Conservation (phyloP, 139 green algal species). For the Tetradesmus lagerheimii region DNA sequence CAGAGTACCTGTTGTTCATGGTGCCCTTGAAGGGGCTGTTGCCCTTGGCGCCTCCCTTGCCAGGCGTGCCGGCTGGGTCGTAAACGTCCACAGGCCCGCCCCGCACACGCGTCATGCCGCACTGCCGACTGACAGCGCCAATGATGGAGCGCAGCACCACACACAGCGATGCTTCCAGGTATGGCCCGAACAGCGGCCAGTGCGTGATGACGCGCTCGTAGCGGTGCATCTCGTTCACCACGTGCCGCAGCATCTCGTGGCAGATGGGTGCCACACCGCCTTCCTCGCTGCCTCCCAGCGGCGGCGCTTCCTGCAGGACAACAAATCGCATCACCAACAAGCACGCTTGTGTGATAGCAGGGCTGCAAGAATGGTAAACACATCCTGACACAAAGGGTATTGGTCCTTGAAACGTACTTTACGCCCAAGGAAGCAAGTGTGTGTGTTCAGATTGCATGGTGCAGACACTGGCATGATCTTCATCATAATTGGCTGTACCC, state of each 20-base stretch:
- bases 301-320: slow-evolving; percentile 22
- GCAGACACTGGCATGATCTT: no score
- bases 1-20: neutral
- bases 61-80: neutral
- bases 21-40: slow-evolving; percentile 25
- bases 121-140: slow-evolving; percentile 54
- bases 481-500: no score
- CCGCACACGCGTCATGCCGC: slow-evolving; percentile 47
- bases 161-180: slow-evolving; percentile 64
- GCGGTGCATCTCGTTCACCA: slow-evolving; percentile 51
- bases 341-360: neutral
- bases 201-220: slow-evolving; percentile 63
- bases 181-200: slow-evolving; percentile 62
- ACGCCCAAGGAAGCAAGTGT: no score
- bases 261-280: slow-evolving; percentile 45
- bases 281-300: slow-evolving; percentile 43
- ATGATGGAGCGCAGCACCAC: slow-evolving; percentile 55
- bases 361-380: no score
- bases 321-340: neutral
- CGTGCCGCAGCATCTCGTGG: slow-evolving; percentile 39
- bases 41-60: neutral
- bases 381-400: no score
- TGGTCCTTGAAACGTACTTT: no score
- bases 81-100: neutral
- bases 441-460: neutral